These are phyloP conservation scores for Flaveria trinervia DNA, from an alignment of 129 eudicot species.

Conservation along the genomic window DNA sequence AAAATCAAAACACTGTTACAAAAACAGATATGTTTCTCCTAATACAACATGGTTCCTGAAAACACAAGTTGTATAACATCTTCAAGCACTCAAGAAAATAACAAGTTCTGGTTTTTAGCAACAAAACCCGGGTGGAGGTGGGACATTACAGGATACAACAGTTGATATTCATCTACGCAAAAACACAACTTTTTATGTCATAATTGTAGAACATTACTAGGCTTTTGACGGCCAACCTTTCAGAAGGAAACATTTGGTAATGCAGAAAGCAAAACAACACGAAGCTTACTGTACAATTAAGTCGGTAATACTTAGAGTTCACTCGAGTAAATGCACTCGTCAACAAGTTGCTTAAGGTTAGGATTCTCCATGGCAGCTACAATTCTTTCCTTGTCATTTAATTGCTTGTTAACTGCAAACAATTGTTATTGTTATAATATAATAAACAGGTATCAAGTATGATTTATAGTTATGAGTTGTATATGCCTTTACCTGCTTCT, in stretches of 20 bases:
- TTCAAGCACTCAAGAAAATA: no score
- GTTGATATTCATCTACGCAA: no score
- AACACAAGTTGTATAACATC: no score
- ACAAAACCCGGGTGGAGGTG: no score
- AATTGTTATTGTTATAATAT: neutral
- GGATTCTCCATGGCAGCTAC: conserved; percentile 94
- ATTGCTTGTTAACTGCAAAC: conserved; percentile 79
- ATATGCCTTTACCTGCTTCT: conserved; percentile 58
- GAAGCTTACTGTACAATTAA: conserved; percentile 39
- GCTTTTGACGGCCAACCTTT: neutral
- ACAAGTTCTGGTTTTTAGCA: no score
- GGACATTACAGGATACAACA: no score
- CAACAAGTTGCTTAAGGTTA: conserved; percentile 86
- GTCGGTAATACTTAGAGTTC: conserved; percentile 52
- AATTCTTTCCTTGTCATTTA: conserved; percentile 89
- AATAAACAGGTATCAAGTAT: neutral
- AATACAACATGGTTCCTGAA: no score
- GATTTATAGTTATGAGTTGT: neutral
- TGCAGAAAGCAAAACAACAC: conserved; percentile 26
- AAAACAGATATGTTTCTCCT: no score
- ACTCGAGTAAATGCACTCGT: conserved; percentile 79
- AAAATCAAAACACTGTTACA: no score
- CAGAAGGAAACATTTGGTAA: neutral
- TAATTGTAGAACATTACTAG: neutral
- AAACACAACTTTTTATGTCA: no score